Evolutionary conservation across 306 rosid genomes (phyloP), one percentile per base, ranked within the genome.

Genomic region (Cajanus cajan): DNA sequence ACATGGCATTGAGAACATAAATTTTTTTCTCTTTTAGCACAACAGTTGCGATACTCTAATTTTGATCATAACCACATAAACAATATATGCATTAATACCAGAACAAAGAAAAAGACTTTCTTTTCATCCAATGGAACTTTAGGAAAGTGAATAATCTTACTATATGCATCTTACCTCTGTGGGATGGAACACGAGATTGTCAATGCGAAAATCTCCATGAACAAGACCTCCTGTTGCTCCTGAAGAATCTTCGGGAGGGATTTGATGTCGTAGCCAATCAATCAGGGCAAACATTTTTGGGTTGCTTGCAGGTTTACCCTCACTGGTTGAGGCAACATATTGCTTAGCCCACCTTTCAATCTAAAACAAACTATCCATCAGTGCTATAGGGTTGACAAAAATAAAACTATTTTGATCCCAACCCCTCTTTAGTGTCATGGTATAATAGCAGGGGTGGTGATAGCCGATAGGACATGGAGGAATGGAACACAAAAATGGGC

Each of bases 161-260:
- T 15, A 34, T 66, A 65, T 44, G 76, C 52, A 72, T 70, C 86
- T 77, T 78, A 95, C 99, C 98, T 93, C 96, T 70, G 75, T 76
- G 65, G 97, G 96, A 83, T 95, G 98, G 82, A 93, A 95, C 68
- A 95, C 92, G 47, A 95, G 93, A 80, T 95, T 93, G 84, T 95
- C 99, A 39, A 95, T 68, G 74, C 98, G 97, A 84, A 92, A 95
- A 84, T 93, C 99, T 82, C 99, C 99, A 87, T 95, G 99, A 80
- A 95, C 99, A 58, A 95, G 73, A 70, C 99, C 99, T 1, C 87
- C 87, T 22, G 88, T 76, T 73, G 81, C 85, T 68, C 89, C 94
- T n/a, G 94, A 88, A 51, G 94, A 86, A 88, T 93, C 99, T 88
- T 91, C 98, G 31, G 82, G 73, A 68, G 99, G 97, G 77, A 95